Evolutionary conservation across 306 rosid genomes (phyloP).

Genomic region (Glycine tomentella): DNA sequence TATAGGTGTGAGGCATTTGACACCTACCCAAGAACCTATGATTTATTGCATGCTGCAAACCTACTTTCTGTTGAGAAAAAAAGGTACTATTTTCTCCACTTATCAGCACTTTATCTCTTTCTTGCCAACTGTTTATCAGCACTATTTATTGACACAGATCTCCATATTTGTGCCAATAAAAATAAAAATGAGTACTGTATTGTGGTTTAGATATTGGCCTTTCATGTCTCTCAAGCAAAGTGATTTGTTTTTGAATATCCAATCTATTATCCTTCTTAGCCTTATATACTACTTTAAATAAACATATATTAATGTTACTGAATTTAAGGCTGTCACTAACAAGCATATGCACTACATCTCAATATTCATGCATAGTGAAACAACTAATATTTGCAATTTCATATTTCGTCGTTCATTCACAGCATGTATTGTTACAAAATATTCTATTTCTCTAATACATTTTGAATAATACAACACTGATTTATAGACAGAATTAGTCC

Average conservation of each 20-base stretch:
- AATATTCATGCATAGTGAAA: not conserved
- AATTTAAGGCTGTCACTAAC: constrained; percentile 17
- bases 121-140: not conserved
- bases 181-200: not conserved
- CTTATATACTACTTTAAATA: not conserved
- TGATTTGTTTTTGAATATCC: constrained; percentile 1
- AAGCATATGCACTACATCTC: constrained; percentile 5
- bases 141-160: too few species aligned
- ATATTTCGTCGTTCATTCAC: not conserved
- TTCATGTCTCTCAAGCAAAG: not conserved
- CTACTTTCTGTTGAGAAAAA: constrained; percentile 82
- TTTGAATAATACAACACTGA: too few species aligned
- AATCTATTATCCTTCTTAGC: constrained; percentile 4
- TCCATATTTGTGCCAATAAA: not conserved
- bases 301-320: not conserved
- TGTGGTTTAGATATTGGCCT: not conserved
- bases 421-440: not conserved
- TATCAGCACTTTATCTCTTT: constrained; percentile 17
- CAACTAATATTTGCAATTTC: constrained; percentile 9
- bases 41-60: constrained; percentile 84
- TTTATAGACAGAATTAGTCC: too few species aligned
- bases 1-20: constrained; percentile 97
- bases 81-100: constrained; percentile 67
- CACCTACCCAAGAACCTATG: constrained; percentile 96
- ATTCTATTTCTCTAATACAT: too few species aligned